Conservation (phyloP, 2,329 filamentous ascomycete genomes). For the Trichoderma hamatum region DNA sequence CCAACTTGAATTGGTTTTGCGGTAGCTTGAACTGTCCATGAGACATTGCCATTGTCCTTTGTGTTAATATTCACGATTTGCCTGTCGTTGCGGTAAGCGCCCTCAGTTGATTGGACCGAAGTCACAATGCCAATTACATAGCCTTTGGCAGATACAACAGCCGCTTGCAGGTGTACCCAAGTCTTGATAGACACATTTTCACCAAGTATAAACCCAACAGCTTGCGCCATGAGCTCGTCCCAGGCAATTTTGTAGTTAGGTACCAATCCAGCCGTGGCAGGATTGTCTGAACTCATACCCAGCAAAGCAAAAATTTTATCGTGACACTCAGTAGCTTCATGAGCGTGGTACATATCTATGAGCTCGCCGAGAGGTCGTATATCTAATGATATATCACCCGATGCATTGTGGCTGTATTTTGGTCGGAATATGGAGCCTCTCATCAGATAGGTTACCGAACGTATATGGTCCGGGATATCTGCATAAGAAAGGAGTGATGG, state of each 20-base stretch:
- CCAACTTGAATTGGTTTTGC: neutral
- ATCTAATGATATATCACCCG: conserved; percentile 32
- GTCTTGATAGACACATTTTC: neutral
- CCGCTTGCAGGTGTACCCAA: neutral
- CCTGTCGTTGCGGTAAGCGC: neutral
- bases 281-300: conserved; percentile 28
- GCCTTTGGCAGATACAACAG: neutral
- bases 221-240: neutral
- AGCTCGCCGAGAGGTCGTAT: conserved; percentile 20
- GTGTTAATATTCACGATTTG: neutral
- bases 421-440: conserved; percentile 21
- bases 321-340: conserved; percentile 30
- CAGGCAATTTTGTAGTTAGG: neutral
- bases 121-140: neutral
- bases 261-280: neutral
- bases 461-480: conserved; percentile 11
- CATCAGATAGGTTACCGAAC: conserved; percentile 18
- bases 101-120: neutral
- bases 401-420: neutral
- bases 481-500: neutral
- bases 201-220: neutral
- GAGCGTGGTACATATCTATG: conserved; percentile 23
- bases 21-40: neutral
- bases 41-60: neutral
- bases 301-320: conserved; percentile 33